Percentiles rank a stretch among this genome's conserved stretches.
phyloP scores from a whole-genome alignment of 2,329 filamentous ascomycete genomes.

The Penicillium fuscoglaucum region DNA sequence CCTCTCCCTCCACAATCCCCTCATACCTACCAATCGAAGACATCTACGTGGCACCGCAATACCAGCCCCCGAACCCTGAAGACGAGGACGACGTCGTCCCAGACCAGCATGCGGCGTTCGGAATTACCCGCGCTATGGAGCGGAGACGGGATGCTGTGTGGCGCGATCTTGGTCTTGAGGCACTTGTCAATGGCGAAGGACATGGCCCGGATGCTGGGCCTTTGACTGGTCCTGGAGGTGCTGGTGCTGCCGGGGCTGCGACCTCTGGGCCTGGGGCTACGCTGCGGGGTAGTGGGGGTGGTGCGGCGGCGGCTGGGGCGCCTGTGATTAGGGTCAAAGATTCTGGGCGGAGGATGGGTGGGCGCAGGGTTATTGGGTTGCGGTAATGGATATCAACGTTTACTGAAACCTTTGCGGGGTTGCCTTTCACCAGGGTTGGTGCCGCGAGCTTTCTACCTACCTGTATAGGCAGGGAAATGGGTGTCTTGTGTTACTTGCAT shows the following conservation, averaged over 20 bases:
- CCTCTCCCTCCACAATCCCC: constrained; percentile 36
- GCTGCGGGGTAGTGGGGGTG: constrained; percentile 21
- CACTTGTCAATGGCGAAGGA: constrained; percentile 45
- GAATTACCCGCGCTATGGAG: constrained; percentile 63
- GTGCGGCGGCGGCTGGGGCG: constrained; percentile 20
- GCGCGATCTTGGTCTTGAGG: constrained; percentile 59
- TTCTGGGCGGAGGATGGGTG: constrained; percentile 40
- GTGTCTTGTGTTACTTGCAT: background rate
- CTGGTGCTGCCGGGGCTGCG: constrained; percentile 18
- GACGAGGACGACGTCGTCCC: constrained; percentile 68
- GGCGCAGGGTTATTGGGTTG: constrained; percentile 40
- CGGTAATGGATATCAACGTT: background rate
- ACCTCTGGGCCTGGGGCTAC: constrained; percentile 20
- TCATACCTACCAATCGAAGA: constrained; percentile 57
- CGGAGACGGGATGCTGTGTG: constrained; percentile 55
- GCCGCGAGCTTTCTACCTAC: background rate
- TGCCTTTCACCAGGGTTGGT: too few relatives aligned
- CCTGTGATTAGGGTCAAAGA: constrained; percentile 28
- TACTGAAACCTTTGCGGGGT: background rate
- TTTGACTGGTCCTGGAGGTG: constrained; percentile 23
- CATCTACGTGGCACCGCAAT: constrained; percentile 60
- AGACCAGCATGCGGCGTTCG: constrained; percentile 67
- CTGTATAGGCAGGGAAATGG: background rate
- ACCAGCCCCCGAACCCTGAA: constrained; percentile 64
- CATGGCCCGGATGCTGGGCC: constrained; percentile 18